Evolutionary conservation across 768 basidiomycete genomes (phyloP).

Genomic region (Lactarius indigo): DNA sequence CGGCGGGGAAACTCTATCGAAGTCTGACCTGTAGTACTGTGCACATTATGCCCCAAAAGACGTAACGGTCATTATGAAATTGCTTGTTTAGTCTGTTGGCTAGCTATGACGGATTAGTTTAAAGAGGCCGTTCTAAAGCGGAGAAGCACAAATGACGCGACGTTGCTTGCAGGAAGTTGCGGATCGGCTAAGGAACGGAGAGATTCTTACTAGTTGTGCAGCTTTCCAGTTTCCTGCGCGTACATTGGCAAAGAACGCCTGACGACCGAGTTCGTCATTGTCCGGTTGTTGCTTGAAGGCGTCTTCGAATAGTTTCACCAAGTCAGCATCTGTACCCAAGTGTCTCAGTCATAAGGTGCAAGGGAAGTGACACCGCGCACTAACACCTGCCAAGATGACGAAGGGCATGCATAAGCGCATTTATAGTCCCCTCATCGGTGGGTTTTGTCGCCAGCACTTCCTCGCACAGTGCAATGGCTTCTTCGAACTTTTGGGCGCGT

Average conservation of each 20-base stretch:
- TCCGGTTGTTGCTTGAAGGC: slow-evolving; percentile 77
- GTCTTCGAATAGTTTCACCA: slow-evolving; percentile 81
- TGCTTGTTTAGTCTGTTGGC: slow-evolving; percentile 80
- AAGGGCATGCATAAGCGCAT: slow-evolving; percentile 81
- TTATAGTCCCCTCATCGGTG: slow-evolving; percentile 67
- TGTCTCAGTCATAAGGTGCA: background rate
- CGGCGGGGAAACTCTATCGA: background rate
- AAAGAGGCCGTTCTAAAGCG: background rate
- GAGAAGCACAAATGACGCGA: background rate
- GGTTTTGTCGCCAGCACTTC: slow-evolving; percentile 73
- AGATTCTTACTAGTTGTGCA: slow-evolving; percentile 65
- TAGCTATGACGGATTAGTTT: slow-evolving; percentile 42
- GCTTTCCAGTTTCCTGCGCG: slow-evolving; percentile 81
- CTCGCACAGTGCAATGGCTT: slow-evolving; percentile 73
- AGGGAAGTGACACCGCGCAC: slow-evolving; percentile 26
- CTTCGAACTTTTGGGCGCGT: slow-evolving; percentile 82
- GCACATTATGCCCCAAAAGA: slow-evolving; percentile 82
- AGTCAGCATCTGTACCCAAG: slow-evolving; percentile 57
- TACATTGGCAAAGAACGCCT: slow-evolving; percentile 83
- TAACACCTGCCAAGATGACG: slow-evolving; percentile 69
- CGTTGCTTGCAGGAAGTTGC: background rate
- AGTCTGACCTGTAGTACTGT: slow-evolving; percentile 67
- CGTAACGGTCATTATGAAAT: slow-evolving; percentile 75
- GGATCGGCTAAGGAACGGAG: background rate
- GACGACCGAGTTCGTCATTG: slow-evolving; percentile 80